Conservation (phyloP, 192 early-diverging fungal genomes). For the Cladochytrium replicatum region DNA sequence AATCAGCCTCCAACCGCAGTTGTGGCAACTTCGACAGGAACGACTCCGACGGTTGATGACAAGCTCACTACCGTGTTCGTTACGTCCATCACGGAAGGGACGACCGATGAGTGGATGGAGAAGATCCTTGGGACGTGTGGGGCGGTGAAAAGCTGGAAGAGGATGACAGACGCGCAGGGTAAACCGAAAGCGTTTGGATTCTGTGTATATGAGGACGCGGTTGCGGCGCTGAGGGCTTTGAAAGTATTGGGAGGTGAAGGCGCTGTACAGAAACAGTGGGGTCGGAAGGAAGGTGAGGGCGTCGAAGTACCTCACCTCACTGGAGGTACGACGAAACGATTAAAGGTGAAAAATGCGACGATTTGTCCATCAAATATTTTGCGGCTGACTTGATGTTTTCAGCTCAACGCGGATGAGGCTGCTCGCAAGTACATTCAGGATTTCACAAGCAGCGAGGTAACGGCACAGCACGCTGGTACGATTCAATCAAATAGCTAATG, state of each 20-base stretch:
- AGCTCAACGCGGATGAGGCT: slow-evolving; percentile 46
- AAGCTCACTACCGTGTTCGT: slow-evolving; percentile 65
- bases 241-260: slow-evolving; percentile 58
- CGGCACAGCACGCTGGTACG: too few relatives aligned
- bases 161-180: slow-evolving; percentile 50
- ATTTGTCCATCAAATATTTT: slow-evolving; percentile 13
- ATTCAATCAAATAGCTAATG: slow-evolving; percentile 9
- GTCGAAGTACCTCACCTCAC: slow-evolving; percentile 20
- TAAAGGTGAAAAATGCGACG: slow-evolving; percentile 32
- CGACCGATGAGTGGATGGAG: slow-evolving; percentile 57
- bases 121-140: slow-evolving; percentile 61
- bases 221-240: slow-evolving; percentile 52
- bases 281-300: slow-evolving; percentile 10
- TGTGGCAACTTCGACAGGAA: too few relatives aligned
- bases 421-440: slow-evolving; percentile 44
- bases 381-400: slow-evolving; percentile 8
- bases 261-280: not conserved
- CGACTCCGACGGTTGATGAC: slow-evolving; percentile 24
- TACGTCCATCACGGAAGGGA: slow-evolving; percentile 56
- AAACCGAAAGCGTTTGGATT: slow-evolving; percentile 66
- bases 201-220: slow-evolving; percentile 56
- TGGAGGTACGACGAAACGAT: slow-evolving; percentile 33
- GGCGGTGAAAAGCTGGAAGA: slow-evolving; percentile 53
- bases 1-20: too few relatives aligned
- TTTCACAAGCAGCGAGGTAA: too few relatives aligned